phyloP scores from a whole-genome alignment of 306 rosid genomes.

The Leucaena leucocephala region DNA sequence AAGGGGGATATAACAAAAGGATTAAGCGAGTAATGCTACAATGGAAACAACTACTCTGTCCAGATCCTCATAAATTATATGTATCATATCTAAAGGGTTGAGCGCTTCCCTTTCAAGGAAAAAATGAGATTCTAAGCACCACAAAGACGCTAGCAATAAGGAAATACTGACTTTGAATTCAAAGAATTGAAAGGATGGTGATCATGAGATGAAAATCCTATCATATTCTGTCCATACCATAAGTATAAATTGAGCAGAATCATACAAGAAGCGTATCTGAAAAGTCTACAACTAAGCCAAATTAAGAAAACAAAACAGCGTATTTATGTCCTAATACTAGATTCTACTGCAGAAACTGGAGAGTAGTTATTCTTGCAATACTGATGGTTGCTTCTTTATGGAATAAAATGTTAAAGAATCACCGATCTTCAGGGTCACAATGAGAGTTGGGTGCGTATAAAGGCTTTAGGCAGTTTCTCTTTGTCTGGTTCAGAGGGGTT shows the following conservation, averaged over 20 bases:
- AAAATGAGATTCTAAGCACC: constrained; percentile 1
- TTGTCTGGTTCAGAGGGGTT: not conserved
- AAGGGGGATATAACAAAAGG: constrained; percentile 35
- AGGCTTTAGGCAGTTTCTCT: not conserved
- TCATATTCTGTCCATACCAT: constrained; percentile 2
- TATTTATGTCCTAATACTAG: not conserved
- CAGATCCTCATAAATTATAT: constrained; percentile 26
- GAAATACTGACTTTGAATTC: not conserved
- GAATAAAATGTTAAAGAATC: not conserved
- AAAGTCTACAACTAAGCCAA: not conserved
- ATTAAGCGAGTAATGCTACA: constrained; percentile 17
- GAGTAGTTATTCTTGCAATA: not conserved
- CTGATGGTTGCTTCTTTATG: not conserved
- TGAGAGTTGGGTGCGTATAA: not conserved
- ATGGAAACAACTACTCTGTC: constrained; percentile 13
- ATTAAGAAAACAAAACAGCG: constrained; percentile 13
- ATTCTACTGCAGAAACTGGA: not conserved
- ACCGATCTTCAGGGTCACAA: not conserved
- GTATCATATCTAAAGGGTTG: not conserved
- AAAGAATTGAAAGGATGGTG: not conserved
- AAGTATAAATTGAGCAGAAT: constrained; percentile 26
- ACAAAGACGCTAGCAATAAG: no score
- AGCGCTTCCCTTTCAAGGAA: not conserved
- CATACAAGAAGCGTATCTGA: constrained; percentile 4
- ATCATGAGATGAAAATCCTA: constrained; percentile 21